Evolutionary conservation across 2,329 filamentous ascomycete genomes (phyloP).

Genomic region (Aspergillus viridinutans): DNA sequence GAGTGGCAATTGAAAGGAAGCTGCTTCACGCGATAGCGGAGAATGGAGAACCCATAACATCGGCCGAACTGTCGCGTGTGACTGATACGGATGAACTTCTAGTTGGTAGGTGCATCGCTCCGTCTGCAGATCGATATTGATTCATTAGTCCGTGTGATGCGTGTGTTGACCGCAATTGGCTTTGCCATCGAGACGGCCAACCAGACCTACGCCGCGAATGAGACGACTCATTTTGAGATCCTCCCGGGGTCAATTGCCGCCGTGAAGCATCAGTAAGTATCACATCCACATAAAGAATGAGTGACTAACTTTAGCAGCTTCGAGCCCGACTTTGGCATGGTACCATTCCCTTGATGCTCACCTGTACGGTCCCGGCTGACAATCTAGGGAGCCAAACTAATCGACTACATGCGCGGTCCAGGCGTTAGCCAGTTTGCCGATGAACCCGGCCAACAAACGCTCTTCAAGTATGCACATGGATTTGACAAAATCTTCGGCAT

Average conservation of each 20-base stretch:
- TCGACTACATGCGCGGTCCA: conserved; percentile 16
- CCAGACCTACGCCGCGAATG: conserved; percentile 16
- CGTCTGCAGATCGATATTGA: neutral
- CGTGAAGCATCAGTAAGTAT: conserved; percentile 15
- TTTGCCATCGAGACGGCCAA: conserved; percentile 12
- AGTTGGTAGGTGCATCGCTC: conserved; percentile 1
- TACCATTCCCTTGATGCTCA: neutral
- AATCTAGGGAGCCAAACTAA: conserved; percentile 2
- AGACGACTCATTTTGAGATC: conserved; percentile 12
- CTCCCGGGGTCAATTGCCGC: conserved; percentile 14
- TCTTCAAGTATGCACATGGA: conserved; percentile 14
- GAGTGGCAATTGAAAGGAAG: conserved; percentile 10
- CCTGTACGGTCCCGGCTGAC: neutral
- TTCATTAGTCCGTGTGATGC: conserved; percentile 14
- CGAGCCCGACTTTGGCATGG: conserved; percentile 8
- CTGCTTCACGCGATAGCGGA: conserved; percentile 7
- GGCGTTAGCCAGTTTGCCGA: conserved; percentile 5
- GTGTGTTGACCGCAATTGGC: conserved; percentile 14
- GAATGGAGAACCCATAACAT: conserved; percentile 3
- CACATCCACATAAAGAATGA: neutral
- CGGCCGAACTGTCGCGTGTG: conserved; percentile 5
- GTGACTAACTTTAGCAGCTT: neutral
- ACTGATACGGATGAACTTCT: conserved; percentile 10
- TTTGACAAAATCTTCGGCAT: conserved; percentile 15
- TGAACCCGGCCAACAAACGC: conserved; percentile 5